Evolutionary conservation across 805 yeast species (phyloP).

Genomic region (Huiozyma naganishii): DNA sequence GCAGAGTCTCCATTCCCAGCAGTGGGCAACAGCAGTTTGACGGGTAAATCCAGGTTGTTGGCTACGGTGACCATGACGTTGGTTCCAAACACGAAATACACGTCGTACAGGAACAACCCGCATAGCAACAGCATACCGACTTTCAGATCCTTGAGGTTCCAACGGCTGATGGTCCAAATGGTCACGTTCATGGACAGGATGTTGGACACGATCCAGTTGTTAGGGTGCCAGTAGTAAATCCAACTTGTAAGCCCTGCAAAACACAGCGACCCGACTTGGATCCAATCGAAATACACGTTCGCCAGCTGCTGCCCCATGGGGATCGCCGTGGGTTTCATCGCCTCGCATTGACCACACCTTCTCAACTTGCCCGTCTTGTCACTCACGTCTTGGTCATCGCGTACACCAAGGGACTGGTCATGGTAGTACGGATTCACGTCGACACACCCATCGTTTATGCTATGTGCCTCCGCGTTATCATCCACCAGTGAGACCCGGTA

Average conservation of each 20-base stretch:
- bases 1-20: background rate
- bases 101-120: conserved; percentile 50
- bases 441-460: conserved; percentile 10
- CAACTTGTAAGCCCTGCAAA: conserved; percentile 10
- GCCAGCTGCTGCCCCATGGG: conserved; percentile 24
- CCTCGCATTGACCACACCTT: conserved; percentile 8
- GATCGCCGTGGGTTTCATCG: conserved; percentile 11
- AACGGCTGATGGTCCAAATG: conserved; percentile 31
- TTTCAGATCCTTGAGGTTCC: conserved; percentile 35
- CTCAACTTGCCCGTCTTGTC: conserved; percentile 8
- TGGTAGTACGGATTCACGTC: conserved; percentile 25
- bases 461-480: conserved; percentile 29
- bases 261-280: conserved; percentile 19
- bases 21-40: conserved; percentile 20
- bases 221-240: conserved; percentile 19
- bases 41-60: conserved; percentile 40
- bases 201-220: conserved; percentile 40
- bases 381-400: conserved; percentile 14
- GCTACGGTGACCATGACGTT: conserved; percentile 57
- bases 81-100: conserved; percentile 56
- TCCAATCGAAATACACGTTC: conserved; percentile 28
- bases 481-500: conserved; percentile 33
- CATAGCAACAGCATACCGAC: conserved; percentile 36
- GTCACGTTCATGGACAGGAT: conserved; percentile 34
- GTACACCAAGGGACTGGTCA: conserved; percentile 7